Conservation (phyloP, 108 stramenopile species). For the Pseudonitzschia multistriata region DNA sequence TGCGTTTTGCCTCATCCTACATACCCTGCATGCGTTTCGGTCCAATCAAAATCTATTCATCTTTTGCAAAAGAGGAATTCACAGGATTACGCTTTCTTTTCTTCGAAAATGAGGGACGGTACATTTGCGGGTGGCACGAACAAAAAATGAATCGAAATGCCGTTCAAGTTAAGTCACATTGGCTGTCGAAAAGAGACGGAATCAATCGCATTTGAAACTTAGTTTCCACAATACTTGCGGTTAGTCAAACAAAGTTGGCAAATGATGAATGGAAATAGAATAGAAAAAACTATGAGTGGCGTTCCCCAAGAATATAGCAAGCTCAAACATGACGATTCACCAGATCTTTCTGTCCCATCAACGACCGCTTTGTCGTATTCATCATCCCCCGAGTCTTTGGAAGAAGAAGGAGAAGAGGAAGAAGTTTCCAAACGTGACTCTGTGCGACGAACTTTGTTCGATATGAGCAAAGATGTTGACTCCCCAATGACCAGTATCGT, state of each 20-base stretch:
- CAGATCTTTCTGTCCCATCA: constrained; percentile 28
- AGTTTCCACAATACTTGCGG: background rate
- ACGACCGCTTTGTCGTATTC: constrained; percentile 20
- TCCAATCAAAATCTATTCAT: too few relatives aligned
- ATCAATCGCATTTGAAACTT: background rate
- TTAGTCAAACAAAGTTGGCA: background rate
- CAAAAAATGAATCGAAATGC: too few relatives aligned
- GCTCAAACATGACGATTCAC: constrained; percentile 23
- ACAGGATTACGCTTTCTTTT: too few relatives aligned
- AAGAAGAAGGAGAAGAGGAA: constrained; percentile 6
- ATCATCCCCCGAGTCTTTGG: constrained; percentile 30
- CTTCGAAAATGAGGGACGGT: too few relatives aligned
- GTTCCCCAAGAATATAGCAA: constrained; percentile 1
- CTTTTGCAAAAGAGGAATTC: too few relatives aligned
- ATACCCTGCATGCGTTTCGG: too few relatives aligned
- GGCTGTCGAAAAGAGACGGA: too few relatives aligned
- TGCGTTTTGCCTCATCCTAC: too few relatives aligned
- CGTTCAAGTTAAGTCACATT: too few relatives aligned
- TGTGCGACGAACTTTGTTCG: constrained; percentile 20
- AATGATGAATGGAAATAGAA: background rate
- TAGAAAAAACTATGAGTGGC: background rate
- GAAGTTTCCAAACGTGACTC: background rate
- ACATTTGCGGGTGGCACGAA: too few relatives aligned
- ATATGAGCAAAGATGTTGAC: background rate
- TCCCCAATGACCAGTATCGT: background rate